Evolutionary conservation across 495 filamentous ascomycete genomes (phyloP), one percentile per base, ranked within the genome.

Genomic region (Neurospora sp.): DNA sequence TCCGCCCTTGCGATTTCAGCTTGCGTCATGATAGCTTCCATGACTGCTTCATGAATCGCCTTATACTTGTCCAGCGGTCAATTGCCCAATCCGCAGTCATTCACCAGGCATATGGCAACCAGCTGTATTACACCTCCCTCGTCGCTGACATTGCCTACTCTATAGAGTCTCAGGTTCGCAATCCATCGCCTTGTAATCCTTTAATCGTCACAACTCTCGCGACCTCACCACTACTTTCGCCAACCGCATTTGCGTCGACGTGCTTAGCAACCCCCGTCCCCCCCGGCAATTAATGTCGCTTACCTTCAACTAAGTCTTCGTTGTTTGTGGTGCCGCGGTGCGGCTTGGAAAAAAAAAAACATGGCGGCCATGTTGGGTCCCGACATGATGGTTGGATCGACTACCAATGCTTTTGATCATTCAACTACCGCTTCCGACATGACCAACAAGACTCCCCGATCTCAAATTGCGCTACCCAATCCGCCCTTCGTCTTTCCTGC

Each of bases 401-500:
- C 74, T 46, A 73, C 79, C 31, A 76, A 77, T 35, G 70, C 71
- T 68, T 75, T 80, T 70, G 79, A 80, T 59, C 53, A 72, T 14
- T 65, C 71, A 14, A 65, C 70, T 14, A 72, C 73, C 18, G 44
- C 74, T 18, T 39, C 71, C 22, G 39, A 70, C 69, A 70, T 72
- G 38, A 75, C 80, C 38, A 68, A 71, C 68, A 72, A 76, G 73
- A 69, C 73, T 73, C 68, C 72, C 35, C 61, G 73, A 92, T 75
- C 91, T 91, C n/a, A 86, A 85, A 0, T 94, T 94, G 77, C 86
- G 91, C 5, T 94, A 92, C 76, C 91, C 91, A 0, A 81, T 85
- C 4, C 85, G 84, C 9, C 77, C 81, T 4, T 75, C 80, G 2
- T 81, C 83, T 18, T 65, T 27, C 53, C 53, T 7, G 53, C 53